Evolutionary conservation across 257 asterid genomes (phyloP).

Genomic region (Capsicum chinense): DNA sequence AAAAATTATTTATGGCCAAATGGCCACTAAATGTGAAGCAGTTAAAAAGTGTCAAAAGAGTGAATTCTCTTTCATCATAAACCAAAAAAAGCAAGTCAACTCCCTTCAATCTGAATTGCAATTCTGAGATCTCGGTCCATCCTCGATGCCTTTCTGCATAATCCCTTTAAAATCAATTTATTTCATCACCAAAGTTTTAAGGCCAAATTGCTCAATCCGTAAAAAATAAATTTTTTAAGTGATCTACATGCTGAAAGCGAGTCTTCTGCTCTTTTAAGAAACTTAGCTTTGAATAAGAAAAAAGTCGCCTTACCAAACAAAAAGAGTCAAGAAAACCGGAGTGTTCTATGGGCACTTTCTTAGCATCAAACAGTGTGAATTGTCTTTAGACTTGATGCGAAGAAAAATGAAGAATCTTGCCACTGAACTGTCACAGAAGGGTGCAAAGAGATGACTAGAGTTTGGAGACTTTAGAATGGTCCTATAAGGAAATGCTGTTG

Average conservation of each 20-base stretch:
- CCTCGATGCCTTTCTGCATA: not conserved
- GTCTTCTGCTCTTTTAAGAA: conserved; percentile 17
- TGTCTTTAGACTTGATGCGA: not conserved
- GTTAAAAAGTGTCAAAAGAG: not conserved
- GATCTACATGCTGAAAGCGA: not conserved
- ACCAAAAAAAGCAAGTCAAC: not conserved
- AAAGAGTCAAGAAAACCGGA: not conserved
- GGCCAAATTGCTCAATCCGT: not conserved
- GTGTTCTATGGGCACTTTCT: not conserved
- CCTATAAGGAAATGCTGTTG: not conserved
- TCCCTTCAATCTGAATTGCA: conserved; percentile 23
- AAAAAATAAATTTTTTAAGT: not conserved
- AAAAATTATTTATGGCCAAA: too few species aligned
- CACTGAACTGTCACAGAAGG: not conserved
- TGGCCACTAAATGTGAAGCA: not conserved
- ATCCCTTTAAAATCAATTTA: conserved; percentile 11
- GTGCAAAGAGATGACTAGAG: not conserved
- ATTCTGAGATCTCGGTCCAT: not conserved
- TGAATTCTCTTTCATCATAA: not conserved
- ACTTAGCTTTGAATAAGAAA: not conserved
- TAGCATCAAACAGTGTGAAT: conserved; percentile 9
- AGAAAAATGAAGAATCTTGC: not conserved
- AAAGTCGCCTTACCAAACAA: too few species aligned
- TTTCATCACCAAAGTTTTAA: conserved; percentile 15
- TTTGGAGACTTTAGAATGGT: not conserved